phyloP scores from a whole-genome alignment of 2,329 filamentous ascomycete species.

The Lachnellula cervina region DNA sequence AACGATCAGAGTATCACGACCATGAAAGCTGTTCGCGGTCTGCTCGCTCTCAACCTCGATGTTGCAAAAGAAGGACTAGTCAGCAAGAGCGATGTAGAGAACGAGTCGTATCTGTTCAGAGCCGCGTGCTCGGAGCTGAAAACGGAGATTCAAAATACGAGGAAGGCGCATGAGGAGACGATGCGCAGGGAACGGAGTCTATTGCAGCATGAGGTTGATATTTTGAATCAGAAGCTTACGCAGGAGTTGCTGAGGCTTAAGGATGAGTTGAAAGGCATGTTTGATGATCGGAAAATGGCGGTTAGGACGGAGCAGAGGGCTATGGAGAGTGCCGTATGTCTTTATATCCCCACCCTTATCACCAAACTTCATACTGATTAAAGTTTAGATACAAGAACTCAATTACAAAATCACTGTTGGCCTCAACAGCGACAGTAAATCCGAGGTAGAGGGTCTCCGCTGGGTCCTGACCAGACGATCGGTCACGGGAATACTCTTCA shows the following conservation, averaged over 20 bases:
- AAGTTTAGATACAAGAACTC: constrained; percentile 73
- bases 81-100: constrained; percentile 89
- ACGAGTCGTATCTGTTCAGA: constrained; percentile 89
- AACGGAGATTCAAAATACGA: constrained; percentile 76
- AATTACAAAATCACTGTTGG: constrained; percentile 94
- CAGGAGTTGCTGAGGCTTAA: constrained; percentile 79
- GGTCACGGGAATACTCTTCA: constrained; percentile 60
- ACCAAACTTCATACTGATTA: background rate
- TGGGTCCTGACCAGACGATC: constrained; percentile 73
- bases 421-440: constrained; percentile 85
- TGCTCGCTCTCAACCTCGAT: constrained; percentile 75
- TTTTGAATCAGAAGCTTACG: constrained; percentile 74
- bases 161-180: constrained; percentile 71
- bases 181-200: constrained; percentile 79
- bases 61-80: constrained; percentile 76
- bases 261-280: constrained; percentile 91
- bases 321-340: constrained; percentile 70
- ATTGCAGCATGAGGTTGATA: constrained; percentile 93
- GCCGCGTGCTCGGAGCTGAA: constrained; percentile 89
- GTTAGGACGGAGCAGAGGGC: constrained; percentile 82
- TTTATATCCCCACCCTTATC: background rate
- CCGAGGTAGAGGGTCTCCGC: constrained; percentile 82
- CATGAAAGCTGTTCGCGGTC: constrained; percentile 85
- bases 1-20: constrained; percentile 71
- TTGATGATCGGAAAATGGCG: constrained; percentile 91